Conservation (phyloP, 805 yeast species). For the Martiniozyma abietophila region DNA sequence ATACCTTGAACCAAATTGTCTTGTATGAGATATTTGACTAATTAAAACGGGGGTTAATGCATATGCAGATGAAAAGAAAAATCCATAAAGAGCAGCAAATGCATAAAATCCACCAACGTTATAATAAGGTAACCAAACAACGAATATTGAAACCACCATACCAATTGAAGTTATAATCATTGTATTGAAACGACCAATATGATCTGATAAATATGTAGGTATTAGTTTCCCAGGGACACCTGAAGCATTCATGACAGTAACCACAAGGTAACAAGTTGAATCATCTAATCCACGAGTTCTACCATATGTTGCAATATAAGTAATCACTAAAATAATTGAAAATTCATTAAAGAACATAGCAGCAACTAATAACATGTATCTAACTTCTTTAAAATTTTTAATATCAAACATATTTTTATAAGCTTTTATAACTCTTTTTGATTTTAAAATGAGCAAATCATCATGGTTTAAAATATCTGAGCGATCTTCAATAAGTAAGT, state of each 20-base stretch:
- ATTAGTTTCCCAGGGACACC: slow-evolving; percentile 31
- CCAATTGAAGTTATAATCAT: slow-evolving; percentile 36
- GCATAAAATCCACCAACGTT: slow-evolving; percentile 34
- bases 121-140: slow-evolving; percentile 52
- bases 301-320: slow-evolving; percentile 47
- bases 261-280: slow-evolving; percentile 35
- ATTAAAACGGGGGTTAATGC: slow-evolving; percentile 57
- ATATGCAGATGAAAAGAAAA: slow-evolving; percentile 47
- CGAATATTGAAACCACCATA: slow-evolving; percentile 39
- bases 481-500: slow-evolving; percentile 35
- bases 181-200: slow-evolving; percentile 45
- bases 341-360: slow-evolving; percentile 39
- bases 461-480: slow-evolving; percentile 20
- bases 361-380: slow-evolving; percentile 30
- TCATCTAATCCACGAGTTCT: slow-evolving; percentile 36
- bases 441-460: slow-evolving; percentile 16
- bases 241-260: slow-evolving; percentile 38
- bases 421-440: slow-evolving; percentile 5
- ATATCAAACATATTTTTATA: slow-evolving; percentile 30
- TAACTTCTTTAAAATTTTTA: slow-evolving; percentile 30
- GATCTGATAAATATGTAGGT: slow-evolving; percentile 25
- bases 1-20: slow-evolving; percentile 57
- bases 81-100: slow-evolving; percentile 42
- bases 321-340: slow-evolving; percentile 37
- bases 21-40: slow-evolving; percentile 46